Evolutionary conservation across 345 rosid species (phyloP).

Genomic region (Isatis tinctoria): DNA sequence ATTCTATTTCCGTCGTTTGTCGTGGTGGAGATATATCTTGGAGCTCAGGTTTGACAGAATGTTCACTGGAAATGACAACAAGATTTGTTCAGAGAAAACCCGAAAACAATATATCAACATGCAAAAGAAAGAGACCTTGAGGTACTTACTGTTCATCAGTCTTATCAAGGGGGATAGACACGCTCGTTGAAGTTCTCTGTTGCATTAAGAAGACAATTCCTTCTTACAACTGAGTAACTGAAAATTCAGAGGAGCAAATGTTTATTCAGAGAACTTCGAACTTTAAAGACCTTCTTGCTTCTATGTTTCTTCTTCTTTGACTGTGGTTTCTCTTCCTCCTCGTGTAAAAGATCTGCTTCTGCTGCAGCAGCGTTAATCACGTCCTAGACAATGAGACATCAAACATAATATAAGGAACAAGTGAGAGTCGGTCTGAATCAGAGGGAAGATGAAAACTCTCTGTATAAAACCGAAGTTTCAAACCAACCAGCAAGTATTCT

Average conservation of each 20-base stretch:
- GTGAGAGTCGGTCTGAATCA: background rate
- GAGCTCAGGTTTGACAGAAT: background rate
- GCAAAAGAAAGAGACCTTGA: background rate
- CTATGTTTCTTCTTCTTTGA: background rate
- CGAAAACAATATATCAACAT: background rate
- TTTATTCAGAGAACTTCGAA: background rate
- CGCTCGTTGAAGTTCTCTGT: constrained; percentile 20
- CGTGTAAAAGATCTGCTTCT: background rate
- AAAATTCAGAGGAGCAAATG: background rate
- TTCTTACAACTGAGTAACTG: background rate
- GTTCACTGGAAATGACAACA: constrained; percentile 13
- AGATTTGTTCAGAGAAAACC: background rate
- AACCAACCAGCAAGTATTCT: constrained; percentile 10
- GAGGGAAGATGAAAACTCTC: constrained; percentile 2
- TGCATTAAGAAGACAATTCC: constrained; percentile 9
- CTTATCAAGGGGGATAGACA: background rate
- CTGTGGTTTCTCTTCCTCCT: background rate
- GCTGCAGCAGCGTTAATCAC: background rate
- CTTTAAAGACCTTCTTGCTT: constrained; percentile 3
- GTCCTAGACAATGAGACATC: background rate
- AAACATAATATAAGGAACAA: background rate
- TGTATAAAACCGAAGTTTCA: background rate
- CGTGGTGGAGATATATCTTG: background rate
- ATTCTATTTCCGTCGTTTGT: background rate
- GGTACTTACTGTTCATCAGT: constrained; percentile 18